Evolutionary conservation across 1,139 yeast species (phyloP), one percentile per base, ranked within the genome.

Genomic region (Cylindricascospora bacillispora): DNA sequence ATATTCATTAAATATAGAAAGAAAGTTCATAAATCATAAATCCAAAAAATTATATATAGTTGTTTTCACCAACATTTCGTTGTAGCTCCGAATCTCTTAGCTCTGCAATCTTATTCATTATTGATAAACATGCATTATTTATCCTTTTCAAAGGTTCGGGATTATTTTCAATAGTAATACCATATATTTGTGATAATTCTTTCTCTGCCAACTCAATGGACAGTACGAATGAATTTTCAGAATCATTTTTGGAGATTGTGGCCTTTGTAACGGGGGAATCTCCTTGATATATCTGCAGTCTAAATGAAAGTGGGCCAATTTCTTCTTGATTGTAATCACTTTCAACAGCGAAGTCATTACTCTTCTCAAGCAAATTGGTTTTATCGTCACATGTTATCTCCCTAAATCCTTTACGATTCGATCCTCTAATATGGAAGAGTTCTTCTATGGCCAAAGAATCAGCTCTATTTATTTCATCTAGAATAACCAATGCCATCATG

Each of bases 31-130:
- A n/a, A n/a, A n/a, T n/a, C n/a, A n/a, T n/a, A n/a, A n/a, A n/a
- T n/a, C n/a, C n/a, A n/a, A n/a, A n/a, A n/a, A n/a, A n/a, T 18
- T 18, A 10, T 18, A 7, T 7, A 7, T 41, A 44, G 31, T 43
- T 44, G 28, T 49, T 50, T 27, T 48, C 51, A 16, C 54, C 56
- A 15, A 49, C 33, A 27, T 46, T 43, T 25, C 51, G 44, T 26
- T 50, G 41, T 14, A 50, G 36, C 18, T 49, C 51, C 14, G 35
- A 35, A 16, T 40, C 37, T 24, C 50, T 37, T 27, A 48, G 33
- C 21, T 37, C 43, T 12, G 9, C 10, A 7, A 18, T 7, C 21
- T 18, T 18, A 18, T 18, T 18, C 21, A 18, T 7, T 18, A 18
- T 22, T 25, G 9, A 29, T 27, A 10, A 35, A 23, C 5, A 17